phyloP scores from a whole-genome alignment of 2,329 filamentous ascomycete species.

The Trematosphaeria pertusa region DNA sequence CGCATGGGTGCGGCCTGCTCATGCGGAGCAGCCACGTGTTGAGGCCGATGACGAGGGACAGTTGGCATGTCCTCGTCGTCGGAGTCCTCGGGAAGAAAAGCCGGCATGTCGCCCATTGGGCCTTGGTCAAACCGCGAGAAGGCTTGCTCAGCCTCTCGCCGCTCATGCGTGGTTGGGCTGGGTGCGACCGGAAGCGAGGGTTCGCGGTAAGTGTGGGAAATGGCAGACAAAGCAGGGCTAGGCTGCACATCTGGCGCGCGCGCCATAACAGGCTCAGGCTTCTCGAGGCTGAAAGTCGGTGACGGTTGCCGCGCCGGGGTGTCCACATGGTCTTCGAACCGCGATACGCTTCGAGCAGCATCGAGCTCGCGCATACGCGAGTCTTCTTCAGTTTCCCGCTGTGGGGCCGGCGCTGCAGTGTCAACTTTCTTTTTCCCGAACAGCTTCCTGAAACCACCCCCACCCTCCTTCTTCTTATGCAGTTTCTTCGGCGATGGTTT shows the following conservation, averaged over 20 bases:
- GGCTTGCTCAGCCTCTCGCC: constrained; percentile 65
- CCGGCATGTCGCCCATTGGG: constrained; percentile 83
- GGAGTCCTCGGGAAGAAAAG: constrained; percentile 69
- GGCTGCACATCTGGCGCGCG: constrained; percentile 34
- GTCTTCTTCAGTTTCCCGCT: constrained; percentile 24
- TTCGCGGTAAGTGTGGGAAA: constrained; percentile 39
- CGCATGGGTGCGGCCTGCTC: constrained; percentile 31
- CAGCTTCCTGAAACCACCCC: constrained; percentile 49
- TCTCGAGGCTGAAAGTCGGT: constrained; percentile 27
- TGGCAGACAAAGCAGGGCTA: constrained; percentile 33
- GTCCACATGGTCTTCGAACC: constrained; percentile 28
- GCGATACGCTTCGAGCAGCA: constrained; percentile 32
- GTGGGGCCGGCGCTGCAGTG: constrained; percentile 17
- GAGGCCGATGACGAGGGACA: constrained; percentile 25
- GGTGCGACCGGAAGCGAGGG: constrained; percentile 62
- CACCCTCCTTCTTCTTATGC: constrained; percentile 44
- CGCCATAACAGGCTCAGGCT: constrained; percentile 26
- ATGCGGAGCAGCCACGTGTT: constrained; percentile 18
- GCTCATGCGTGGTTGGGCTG: constrained; percentile 66
- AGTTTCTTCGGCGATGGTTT: constrained; percentile 44
- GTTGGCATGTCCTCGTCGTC: constrained; percentile 39
- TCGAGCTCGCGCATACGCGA: constrained; percentile 27
- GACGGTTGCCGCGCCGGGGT: constrained; percentile 34
- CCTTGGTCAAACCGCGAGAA: constrained; percentile 84
- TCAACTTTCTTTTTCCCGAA: constrained; percentile 49